Percentiles rank a stretch among this genome's conserved stretches.
Evolutionary conservation across 805 yeast genomes (phyloP).

Genomic region (Ogataea angusta): DNA sequence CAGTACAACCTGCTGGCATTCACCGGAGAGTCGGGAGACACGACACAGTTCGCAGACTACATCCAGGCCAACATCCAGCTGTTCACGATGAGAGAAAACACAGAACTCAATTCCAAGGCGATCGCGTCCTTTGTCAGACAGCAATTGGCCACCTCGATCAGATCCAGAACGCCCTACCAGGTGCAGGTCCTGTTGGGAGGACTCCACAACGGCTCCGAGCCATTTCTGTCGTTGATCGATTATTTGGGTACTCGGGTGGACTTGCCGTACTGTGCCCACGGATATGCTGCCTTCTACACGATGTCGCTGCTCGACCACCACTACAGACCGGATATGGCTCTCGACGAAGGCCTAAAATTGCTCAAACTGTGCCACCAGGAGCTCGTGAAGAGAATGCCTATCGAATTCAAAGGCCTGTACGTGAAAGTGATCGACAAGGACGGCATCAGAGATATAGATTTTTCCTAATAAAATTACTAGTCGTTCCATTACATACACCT

Average conservation of each 20-base stretch:
- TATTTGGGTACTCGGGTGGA: constrained; percentile 89
- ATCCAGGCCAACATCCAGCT: constrained; percentile 90
- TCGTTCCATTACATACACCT: constrained; percentile 8
- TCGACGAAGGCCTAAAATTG: constrained; percentile 75
- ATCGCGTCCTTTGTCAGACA: constrained; percentile 86
- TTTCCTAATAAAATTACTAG: constrained; percentile 9
- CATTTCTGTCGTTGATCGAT: constrained; percentile 84
- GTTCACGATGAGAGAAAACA: constrained; percentile 78
- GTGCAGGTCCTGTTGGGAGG: constrained; percentile 91
- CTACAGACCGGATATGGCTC: constrained; percentile 70
- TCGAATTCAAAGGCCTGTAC: constrained; percentile 81
- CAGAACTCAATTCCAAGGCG: constrained; percentile 79
- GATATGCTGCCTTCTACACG: constrained; percentile 96
- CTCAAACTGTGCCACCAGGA: constrained; percentile 74
- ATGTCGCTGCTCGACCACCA: constrained; percentile 88
- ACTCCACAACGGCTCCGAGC: constrained; percentile 48
- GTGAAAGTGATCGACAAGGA: constrained; percentile 35
- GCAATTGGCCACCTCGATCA: constrained; percentile 79
- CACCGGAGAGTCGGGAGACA: constrained; percentile 96
- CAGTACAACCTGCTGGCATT: constrained; percentile 79
- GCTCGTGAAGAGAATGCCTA: constrained; percentile 79
- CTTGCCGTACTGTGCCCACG: constrained; percentile 96
- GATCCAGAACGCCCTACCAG: constrained; percentile 95
- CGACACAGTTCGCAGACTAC: constrained; percentile 91
- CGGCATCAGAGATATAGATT: constrained; percentile 32